These are phyloP conservation scores for Psilocybe sp. DNA, from an alignment of 768 basidiomycete genomes.

Conservation along the genomic window DNA sequence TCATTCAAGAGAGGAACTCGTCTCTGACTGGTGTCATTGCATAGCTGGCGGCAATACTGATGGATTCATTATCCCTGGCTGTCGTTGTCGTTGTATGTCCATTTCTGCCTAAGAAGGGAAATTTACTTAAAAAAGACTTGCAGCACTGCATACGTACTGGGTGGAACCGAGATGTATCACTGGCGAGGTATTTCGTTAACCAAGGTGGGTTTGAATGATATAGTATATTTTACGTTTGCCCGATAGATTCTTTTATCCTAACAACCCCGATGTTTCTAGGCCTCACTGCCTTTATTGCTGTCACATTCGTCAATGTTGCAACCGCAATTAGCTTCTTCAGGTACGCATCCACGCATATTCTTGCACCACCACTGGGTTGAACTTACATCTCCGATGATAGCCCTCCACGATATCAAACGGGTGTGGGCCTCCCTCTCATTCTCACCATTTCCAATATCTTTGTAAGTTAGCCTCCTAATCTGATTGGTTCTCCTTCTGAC, in stretches of 20 bases:
- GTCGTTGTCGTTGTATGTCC: constrained; percentile 31
- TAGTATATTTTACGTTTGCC: neutral
- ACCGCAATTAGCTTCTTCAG: constrained; percentile 30
- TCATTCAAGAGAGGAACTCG: neutral
- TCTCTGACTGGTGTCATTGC: neutral
- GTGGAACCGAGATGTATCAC: constrained; percentile 24
- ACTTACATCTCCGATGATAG: constrained; percentile 14
- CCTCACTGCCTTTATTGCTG: constrained; percentile 28
- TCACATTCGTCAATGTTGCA: constrained; percentile 26
- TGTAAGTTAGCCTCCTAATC: constrained; percentile 22
- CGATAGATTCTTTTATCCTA: neutral
- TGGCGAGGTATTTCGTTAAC: constrained; percentile 32
- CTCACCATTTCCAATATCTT: constrained; percentile 29
- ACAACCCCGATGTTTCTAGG: constrained; percentile 18
- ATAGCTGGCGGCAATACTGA: constrained; percentile 32
- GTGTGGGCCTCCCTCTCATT: constrained; percentile 34
- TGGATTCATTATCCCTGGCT: constrained; percentile 35
- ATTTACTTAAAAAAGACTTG: neutral
- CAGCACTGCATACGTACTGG: constrained; percentile 27
- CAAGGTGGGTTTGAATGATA: constrained; percentile 26
- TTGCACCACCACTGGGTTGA: neutral
- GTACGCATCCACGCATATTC: constrained; percentile 16
- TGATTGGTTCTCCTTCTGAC: constrained; percentile 7
- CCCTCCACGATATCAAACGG: constrained; percentile 26
- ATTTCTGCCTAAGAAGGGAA: neutral